Evolutionary conservation across 306 rosid genomes (phyloP).

Genomic region (Cucurbita moschata): DNA sequence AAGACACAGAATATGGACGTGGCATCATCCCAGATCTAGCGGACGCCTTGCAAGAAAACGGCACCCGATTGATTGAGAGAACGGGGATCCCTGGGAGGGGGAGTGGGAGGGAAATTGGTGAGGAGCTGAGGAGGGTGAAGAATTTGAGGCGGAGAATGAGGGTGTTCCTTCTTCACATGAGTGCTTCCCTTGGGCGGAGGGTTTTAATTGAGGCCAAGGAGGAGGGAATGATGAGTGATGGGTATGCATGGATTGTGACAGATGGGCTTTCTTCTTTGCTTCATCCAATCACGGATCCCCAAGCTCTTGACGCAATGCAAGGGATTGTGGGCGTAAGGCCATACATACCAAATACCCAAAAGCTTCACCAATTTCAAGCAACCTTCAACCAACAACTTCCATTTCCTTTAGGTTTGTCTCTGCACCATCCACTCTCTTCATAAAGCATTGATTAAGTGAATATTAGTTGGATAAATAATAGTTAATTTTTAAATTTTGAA

Average conservation of each 20-base stretch:
- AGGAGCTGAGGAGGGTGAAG: slow-evolving; percentile 12
- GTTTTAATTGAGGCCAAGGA: slow-evolving; percentile 17
- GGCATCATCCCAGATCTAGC: slow-evolving; percentile 20
- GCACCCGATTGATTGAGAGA: slow-evolving; percentile 7
- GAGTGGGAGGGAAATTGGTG: not conserved
- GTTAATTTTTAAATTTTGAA: too few relatives aligned
- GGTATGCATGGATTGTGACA: slow-evolving; percentile 14
- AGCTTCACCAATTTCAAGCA: slow-evolving; percentile 9
- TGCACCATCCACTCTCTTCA: too few relatives aligned
- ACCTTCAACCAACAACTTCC: not conserved
- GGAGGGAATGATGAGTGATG: slow-evolving; percentile 9
- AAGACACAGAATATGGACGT: slow-evolving; percentile 25
- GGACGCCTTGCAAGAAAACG: slow-evolving; percentile 13
- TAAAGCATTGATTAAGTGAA: too few relatives aligned
- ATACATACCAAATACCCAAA: not conserved
- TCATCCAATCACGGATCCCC: not conserved
- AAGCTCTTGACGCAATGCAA: slow-evolving; percentile 19
- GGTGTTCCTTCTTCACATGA: slow-evolving; percentile 28
- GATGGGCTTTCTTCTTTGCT: slow-evolving; percentile 12
- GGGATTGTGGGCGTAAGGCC: slow-evolving; percentile 33
- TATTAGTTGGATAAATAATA: too few relatives aligned
- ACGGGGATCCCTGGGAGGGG: slow-evolving; percentile 9
- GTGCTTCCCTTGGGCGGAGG: not conserved
- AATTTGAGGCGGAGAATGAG: not conserved
- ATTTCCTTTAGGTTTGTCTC: not conserved